phyloP scores from a whole-genome alignment of 1,139 yeast species.

The Taphrina betulina region DNA sequence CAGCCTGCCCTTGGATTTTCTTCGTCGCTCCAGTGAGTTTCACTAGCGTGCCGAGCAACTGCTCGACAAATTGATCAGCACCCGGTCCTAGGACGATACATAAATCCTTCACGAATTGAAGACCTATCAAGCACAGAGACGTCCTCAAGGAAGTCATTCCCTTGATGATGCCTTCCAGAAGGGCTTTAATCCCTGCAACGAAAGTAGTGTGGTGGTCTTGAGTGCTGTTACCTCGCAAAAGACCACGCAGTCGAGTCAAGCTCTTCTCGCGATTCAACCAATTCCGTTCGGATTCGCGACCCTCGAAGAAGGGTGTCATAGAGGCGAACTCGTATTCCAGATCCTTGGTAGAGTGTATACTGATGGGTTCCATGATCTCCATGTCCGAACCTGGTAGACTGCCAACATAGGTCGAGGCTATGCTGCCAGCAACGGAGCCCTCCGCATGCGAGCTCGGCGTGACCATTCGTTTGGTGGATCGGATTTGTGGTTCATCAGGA shows the following conservation, averaged over 20 bases:
- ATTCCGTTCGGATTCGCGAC: slow-evolving; percentile 83
- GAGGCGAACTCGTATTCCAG: slow-evolving; percentile 47
- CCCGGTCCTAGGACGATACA: slow-evolving; percentile 52
- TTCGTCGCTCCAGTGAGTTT: slow-evolving; percentile 74
- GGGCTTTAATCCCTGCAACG: slow-evolving; percentile 48
- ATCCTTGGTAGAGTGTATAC: slow-evolving; percentile 44
- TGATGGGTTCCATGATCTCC: slow-evolving; percentile 41
- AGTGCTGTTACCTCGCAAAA: slow-evolving; percentile 60
- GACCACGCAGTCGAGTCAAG: slow-evolving; percentile 57
- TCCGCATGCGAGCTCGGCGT: slow-evolving; percentile 33
- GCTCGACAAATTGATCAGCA: slow-evolving; percentile 65
- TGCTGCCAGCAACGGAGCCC: slow-evolving; percentile 24
- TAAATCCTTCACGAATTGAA: slow-evolving; percentile 75
- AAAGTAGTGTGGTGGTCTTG: slow-evolving; percentile 50
- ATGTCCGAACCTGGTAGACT: slow-evolving; percentile 41
- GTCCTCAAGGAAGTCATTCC: slow-evolving; percentile 75
- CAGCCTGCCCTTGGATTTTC: slow-evolving; percentile 71
- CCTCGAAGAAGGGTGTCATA: slow-evolving; percentile 54
- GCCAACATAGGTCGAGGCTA: slow-evolving; percentile 33
- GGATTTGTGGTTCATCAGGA: slow-evolving; percentile 16
- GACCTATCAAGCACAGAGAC: slow-evolving; percentile 70
- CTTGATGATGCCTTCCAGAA: slow-evolving; percentile 66
- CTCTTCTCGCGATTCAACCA: slow-evolving; percentile 74
- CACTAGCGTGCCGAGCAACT: slow-evolving; percentile 57
- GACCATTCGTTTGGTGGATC: slow-evolving; percentile 29